These are phyloP conservation scores for Triticum urartu DNA, from an alignment of 176 grass and related monocot species.

Conservation along the genomic window DNA sequence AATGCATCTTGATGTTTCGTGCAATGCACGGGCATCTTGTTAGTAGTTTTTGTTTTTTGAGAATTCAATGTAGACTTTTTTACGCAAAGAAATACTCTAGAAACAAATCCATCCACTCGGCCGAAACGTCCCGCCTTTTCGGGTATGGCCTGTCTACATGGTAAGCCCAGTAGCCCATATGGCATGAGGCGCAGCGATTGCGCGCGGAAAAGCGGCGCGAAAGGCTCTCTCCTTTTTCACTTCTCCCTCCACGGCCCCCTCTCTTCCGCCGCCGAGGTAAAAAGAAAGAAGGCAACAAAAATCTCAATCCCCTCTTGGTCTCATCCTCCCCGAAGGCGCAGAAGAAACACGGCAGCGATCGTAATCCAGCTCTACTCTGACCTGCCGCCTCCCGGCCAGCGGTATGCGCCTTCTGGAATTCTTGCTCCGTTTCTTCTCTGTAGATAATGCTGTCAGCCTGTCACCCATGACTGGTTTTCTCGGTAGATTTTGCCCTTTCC, in stretches of 20 bases:
- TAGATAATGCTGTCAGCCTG: not conserved
- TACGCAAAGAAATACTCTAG: too few species aligned
- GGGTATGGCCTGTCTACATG: too few species aligned
- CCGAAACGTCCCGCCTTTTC: not conserved
- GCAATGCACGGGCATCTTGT: too few species aligned
- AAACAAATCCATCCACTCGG: not conserved
- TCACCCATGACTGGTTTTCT: not conserved
- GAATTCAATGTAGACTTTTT: too few species aligned
- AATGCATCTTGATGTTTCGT: too few species aligned
- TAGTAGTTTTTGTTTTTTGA: too few species aligned
- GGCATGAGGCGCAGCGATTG: not conserved
- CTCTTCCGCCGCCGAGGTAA: not conserved
- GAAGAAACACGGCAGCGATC: not conserved
- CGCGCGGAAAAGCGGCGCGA: constrained; percentile 11
- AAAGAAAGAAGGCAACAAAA: not conserved
- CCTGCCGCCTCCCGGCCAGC: not conserved
- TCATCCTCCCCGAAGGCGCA: not conserved
- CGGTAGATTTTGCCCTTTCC: not conserved
- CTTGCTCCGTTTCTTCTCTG: not conserved
- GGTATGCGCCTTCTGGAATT: not conserved
- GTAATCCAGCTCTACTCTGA: not conserved
- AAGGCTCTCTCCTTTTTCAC: not conserved
- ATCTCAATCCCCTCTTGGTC: not conserved
- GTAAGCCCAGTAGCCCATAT: not conserved
- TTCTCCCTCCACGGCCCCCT: not conserved